Percentiles rank a stretch among this genome's conserved stretches.
These are phyloP conservation scores for Colletotrichum karsti DNA, from an alignment of 2,329 filamentous ascomycete species.

Conservation along the genomic window DNA sequence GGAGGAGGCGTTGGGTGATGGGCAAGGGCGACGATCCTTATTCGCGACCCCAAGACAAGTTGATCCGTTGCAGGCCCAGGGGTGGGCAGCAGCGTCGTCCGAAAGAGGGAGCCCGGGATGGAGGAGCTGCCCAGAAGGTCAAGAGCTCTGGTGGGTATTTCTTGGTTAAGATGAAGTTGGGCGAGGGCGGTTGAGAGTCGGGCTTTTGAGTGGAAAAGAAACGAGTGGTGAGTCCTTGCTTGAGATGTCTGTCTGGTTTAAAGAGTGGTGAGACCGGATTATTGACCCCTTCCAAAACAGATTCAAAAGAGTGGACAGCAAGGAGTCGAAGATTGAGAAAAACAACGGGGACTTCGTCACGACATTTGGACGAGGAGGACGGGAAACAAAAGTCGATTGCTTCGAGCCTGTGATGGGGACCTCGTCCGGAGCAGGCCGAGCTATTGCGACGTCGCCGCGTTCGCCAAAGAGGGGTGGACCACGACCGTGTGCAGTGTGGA, in stretches of 20 bases:
- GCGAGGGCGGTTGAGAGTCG: not conserved
- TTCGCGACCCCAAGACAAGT: constrained; percentile 27
- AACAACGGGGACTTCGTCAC: not conserved
- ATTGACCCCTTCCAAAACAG: constrained; percentile 23
- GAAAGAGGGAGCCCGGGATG: constrained; percentile 13
- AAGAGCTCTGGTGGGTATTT: constrained; percentile 11
- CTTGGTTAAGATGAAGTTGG: constrained; percentile 6
- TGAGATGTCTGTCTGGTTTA: constrained; percentile 7
- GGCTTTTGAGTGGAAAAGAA: constrained; percentile 16
- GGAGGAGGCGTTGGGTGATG: constrained; percentile 17
- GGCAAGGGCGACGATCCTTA: constrained; percentile 29
- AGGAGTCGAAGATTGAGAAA: constrained; percentile 11
- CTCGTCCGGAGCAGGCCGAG: constrained; percentile 23
- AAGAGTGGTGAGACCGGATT: constrained; percentile 21
- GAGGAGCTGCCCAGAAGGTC: not conserved
- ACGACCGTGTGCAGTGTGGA: constrained; percentile 22
- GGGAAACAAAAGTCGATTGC: constrained; percentile 19
- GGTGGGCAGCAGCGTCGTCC: not conserved
- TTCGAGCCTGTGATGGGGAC: constrained; percentile 5
- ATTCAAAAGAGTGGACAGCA: constrained; percentile 1
- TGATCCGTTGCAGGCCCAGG: constrained; percentile 23
- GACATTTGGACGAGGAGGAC: not conserved
- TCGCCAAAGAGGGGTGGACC: constrained; percentile 15
- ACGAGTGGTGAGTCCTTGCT: constrained; percentile 16
- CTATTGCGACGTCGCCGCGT: constrained; percentile 25